phyloP scores from a whole-genome alignment of 2,329 filamentous ascomycete species.

The Diaporthe aspalathi region DNA sequence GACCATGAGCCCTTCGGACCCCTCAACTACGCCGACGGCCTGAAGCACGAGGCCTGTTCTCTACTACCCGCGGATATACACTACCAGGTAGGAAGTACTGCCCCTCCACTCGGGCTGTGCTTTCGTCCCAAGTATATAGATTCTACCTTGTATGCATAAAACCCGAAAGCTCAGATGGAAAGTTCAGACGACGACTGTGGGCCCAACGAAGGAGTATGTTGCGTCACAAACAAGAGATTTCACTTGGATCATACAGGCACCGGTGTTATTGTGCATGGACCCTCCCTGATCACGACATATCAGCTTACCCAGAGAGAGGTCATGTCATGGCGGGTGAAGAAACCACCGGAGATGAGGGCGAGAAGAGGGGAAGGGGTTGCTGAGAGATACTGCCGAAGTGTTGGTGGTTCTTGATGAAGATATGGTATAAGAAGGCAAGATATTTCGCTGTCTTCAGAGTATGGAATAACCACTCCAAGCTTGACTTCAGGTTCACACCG shows the following conservation, averaged over 20 bases:
- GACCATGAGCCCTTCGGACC: not conserved
- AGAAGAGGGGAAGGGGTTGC: constrained; percentile 21
- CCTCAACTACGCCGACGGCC: constrained; percentile 10
- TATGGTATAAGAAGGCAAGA: constrained; percentile 15
- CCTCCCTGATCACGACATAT: constrained; percentile 9
- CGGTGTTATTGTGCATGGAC: constrained; percentile 7
- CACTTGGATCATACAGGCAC: constrained; percentile 21
- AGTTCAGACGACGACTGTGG: constrained; percentile 29
- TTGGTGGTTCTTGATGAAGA: not conserved
- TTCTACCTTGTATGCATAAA: constrained; percentile 29
- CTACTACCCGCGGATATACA: not conserved
- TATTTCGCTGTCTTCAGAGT: not conserved
- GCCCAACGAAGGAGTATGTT: not conserved
- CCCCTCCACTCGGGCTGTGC: constrained; percentile 22
- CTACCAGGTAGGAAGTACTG: not conserved
- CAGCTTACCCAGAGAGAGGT: not conserved
- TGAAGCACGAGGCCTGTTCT: not conserved
- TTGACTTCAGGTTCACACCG: constrained; percentile 20
- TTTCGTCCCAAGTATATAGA: constrained; percentile 26
- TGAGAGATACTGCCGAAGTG: not conserved
- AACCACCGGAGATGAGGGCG: constrained; percentile 24
- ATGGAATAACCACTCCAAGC: not conserved
- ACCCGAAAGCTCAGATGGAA: constrained; percentile 19
- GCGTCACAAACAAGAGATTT: constrained; percentile 5
- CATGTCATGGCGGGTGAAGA: constrained; percentile 16